Conservation (phyloP, 371 early-diverging fungal species). For the Blakeslea trispora region DNA sequence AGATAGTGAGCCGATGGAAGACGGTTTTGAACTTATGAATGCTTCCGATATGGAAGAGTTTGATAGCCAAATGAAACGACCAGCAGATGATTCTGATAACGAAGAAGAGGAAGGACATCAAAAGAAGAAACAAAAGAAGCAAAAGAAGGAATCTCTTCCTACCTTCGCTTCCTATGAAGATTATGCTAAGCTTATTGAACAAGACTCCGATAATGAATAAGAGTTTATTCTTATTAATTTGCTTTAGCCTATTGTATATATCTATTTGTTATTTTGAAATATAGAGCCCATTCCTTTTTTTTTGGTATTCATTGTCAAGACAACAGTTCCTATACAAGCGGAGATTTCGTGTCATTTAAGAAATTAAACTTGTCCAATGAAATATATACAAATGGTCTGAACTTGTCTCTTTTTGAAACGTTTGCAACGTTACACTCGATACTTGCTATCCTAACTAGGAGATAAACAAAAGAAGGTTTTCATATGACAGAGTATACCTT, state of each 20-base stretch:
- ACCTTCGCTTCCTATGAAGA: constrained; percentile 76
- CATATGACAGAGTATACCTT: constrained; percentile 4
- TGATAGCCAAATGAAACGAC: constrained; percentile 30
- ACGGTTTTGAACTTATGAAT: constrained; percentile 36
- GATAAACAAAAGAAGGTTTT: constrained; percentile 1
- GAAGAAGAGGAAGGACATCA: constrained; percentile 27
- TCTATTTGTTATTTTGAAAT: background rate
- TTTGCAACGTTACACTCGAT: constrained; percentile 7
- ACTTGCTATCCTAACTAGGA: background rate
- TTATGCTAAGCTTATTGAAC: constrained; percentile 56
- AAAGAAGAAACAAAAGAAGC: constrained; percentile 58
- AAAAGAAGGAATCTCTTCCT: constrained; percentile 55
- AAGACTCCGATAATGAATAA: constrained; percentile 22
- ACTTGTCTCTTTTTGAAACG: constrained; percentile 14
- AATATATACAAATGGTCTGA: constrained; percentile 1
- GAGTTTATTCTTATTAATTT: background rate
- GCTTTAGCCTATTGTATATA: background rate
- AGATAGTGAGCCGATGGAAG: constrained; percentile 54
- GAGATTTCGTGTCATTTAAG: background rate
- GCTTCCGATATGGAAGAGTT: constrained; percentile 29
- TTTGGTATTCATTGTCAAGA: background rate
- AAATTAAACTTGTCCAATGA: constrained; percentile 9
- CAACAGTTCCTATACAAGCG: background rate
- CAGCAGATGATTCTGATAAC: constrained; percentile 24
- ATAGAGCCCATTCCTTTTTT: background rate